Percentiles rank a stretch among this genome's conserved stretches.
Evolutionary conservation across 2,329 filamentous ascomycete genomes (phyloP).

Genomic region (Beauveria sp.): DNA sequence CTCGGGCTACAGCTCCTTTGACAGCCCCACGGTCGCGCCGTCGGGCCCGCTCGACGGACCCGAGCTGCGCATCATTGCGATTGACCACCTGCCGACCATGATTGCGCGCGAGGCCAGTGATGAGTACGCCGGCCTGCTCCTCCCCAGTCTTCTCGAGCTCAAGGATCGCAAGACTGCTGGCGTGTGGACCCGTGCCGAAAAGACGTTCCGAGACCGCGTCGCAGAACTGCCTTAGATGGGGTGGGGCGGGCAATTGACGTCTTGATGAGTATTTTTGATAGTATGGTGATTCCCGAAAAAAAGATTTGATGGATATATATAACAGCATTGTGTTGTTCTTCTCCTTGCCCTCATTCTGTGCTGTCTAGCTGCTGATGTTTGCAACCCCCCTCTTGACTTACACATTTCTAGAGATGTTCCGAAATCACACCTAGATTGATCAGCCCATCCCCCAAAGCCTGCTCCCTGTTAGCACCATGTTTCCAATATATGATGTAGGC

Average conservation of each 20-base stretch:
- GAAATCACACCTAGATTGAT: not conserved
- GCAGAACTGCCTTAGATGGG: slow-evolving; percentile 8
- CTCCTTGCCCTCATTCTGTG: too few species aligned
- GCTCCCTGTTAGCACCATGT: not conserved
- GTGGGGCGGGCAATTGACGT: not conserved
- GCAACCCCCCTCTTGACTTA: too few species aligned
- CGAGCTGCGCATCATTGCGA: slow-evolving; percentile 69
- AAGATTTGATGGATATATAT: not conserved
- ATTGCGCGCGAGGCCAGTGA: slow-evolving; percentile 78
- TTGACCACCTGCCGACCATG: slow-evolving; percentile 72
- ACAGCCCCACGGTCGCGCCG: slow-evolving; percentile 69
- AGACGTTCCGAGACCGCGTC: slow-evolving; percentile 62
- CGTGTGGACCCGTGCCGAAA: slow-evolving; percentile 75
- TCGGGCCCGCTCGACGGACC: slow-evolving; percentile 47
- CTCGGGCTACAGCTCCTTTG: slow-evolving; percentile 71
- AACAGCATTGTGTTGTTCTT: too few species aligned
- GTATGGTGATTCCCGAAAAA: not conserved
- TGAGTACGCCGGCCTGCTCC: slow-evolving; percentile 67
- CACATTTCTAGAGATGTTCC: not conserved
- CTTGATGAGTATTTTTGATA: too few species aligned
- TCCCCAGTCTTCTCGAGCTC: slow-evolving; percentile 68
- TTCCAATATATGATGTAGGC: not conserved
- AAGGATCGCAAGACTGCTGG: slow-evolving; percentile 61
- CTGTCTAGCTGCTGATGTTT: too few species aligned
- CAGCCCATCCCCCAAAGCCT: not conserved